Percentiles rank a stretch among this genome's conserved stretches.
Conservation (phyloP, 2,329 filamentous ascomycete genomes). For the Pseudocercospora musae region DNA sequence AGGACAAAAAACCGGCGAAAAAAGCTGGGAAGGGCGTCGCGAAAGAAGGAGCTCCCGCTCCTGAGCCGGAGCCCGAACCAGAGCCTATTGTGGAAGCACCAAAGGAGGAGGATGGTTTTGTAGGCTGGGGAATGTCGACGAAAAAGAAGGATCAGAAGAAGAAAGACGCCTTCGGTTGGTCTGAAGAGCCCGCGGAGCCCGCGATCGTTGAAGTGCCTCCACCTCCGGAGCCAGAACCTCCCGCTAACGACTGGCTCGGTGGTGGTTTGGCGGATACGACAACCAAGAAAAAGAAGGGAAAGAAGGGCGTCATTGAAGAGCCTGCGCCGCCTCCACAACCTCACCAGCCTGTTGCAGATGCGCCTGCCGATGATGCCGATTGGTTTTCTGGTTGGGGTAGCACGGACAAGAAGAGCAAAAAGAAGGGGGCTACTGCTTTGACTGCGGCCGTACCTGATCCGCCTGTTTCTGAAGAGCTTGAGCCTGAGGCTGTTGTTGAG, state of each 20-base stretch:
- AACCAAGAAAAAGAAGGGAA: conserved; percentile 31
- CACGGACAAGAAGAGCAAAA: conserved; percentile 52
- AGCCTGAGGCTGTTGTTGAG: conserved; percentile 50
- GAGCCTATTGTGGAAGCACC: conserved; percentile 25
- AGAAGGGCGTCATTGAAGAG: conserved; percentile 29
- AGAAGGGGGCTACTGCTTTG: conserved; percentile 23
- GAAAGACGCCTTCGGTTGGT: conserved; percentile 35
- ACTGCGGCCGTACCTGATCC: conserved; percentile 23
- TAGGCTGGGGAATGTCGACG: conserved; percentile 27
- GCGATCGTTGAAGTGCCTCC: conserved; percentile 19
- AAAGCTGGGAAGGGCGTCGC: conserved; percentile 46
- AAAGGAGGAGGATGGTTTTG: conserved; percentile 9
- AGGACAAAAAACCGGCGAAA: conserved; percentile 48
- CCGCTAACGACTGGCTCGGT: conserved; percentile 32
- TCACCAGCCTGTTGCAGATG: conserved; percentile 27
- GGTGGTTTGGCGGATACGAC: conserved; percentile 29
- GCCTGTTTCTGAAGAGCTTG: conserved; percentile 18
- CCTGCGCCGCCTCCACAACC: conserved; percentile 22
- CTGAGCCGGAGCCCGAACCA: conserved; percentile 19
- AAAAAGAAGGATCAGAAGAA: conserved; percentile 41
- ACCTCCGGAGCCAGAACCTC: conserved; percentile 31
- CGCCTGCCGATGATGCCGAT: conserved; percentile 42
- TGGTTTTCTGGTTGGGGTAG: conserved; percentile 55
- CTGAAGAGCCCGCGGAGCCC: conserved; percentile 26
- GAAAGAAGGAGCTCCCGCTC: conserved; percentile 27